Base-by-base conservation (phyloP, 2,329 filamentous ascomycete genomes). In the Cladosporium sp. region DNA sequence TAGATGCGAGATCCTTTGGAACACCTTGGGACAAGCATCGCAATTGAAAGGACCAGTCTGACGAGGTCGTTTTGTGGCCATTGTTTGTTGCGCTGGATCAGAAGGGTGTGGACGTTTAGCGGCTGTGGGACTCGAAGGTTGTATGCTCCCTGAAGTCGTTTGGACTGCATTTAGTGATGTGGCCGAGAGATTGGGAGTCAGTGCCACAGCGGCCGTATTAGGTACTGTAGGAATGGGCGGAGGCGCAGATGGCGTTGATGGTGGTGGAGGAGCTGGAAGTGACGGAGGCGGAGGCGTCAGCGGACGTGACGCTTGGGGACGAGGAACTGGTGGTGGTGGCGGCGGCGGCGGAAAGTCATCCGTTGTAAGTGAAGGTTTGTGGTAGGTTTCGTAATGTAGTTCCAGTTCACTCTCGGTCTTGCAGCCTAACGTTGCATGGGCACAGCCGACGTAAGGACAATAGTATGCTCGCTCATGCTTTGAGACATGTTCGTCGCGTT, bases 381-480 rank as follows among this genome's bases (percentile, higher is more conserved):
- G 32, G 40, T 45, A 40, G 57, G 57, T 28, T 34, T 59, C 20
- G 5, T 3, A 32, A 19, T 47, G 42, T 22, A 17, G n/a, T 2
- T 49, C 49, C 2, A 61, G 48, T 19, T 61, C 53, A 24, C 32
- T 59, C 4, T 35, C 45, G 15, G 60, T 60, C 19, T 55, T 37
- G 22, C 47, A 61, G 12, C 60, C 60, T 9, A 59, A 35, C 3
- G 44, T 55, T 7, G 48, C 57, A 22, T 51, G 40, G 2, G 45
- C 19, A 34, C 60, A 61, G 17, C 51, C 54, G 9, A 49, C 4
- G 17, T 32, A 20, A 19, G 55, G 24, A 24, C 60, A 61, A 17
- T 32, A 50, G 35, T 55, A 51, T 3, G 57, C 39, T 10, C 57
- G 57, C 3, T 59, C 49, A 35, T 61, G 60, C 47, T 58, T 57